Percentiles rank a stretch among this genome's conserved stretches.
phyloP scores from a whole-genome alignment of 176 grass and related monocot genomes.

The Typha latifolia region DNA sequence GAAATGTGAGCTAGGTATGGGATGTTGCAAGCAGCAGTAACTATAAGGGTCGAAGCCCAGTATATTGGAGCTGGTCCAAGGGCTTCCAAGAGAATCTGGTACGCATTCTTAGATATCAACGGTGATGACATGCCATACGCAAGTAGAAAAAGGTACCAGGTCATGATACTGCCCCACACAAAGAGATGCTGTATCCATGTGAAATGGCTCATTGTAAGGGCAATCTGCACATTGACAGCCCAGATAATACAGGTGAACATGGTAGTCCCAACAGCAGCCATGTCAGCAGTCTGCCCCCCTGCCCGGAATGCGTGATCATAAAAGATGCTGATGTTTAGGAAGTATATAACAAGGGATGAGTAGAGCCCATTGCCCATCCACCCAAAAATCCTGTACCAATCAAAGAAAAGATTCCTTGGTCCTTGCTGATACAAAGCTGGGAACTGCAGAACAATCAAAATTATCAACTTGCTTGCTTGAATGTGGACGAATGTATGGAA shows the following conservation, averaged over 20 bases:
- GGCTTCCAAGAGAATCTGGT: slow-evolving; percentile 69
- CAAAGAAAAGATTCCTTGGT: slow-evolving; percentile 92
- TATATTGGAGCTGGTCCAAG: slow-evolving; percentile 77
- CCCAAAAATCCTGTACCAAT: slow-evolving; percentile 91
- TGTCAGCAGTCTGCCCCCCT: slow-evolving; percentile 79
- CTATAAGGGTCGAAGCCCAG: slow-evolving; percentile 59
- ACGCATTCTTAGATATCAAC: slow-evolving; percentile 44
- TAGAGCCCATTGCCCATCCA: slow-evolving; percentile 98
- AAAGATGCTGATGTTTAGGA: slow-evolving; percentile 87
- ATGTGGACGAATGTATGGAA: too few species aligned
- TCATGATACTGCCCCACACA: slow-evolving; percentile 82
- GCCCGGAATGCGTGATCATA: slow-evolving; percentile 56
- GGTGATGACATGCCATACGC: slow-evolving; percentile 48
- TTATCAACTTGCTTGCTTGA: too few species aligned
- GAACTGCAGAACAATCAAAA: slow-evolving; percentile 44
- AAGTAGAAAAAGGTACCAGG: slow-evolving; percentile 89
- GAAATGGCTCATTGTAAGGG: slow-evolving; percentile 97
- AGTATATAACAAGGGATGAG: slow-evolving; percentile 80
- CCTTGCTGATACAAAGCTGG: slow-evolving; percentile 99
- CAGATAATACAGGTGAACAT: slow-evolving; percentile 99
- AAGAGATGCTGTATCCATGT: slow-evolving; percentile 96
- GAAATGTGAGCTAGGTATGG: slow-evolving; percentile 87
- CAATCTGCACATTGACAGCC: slow-evolving; percentile 94
- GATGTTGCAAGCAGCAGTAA: slow-evolving; percentile 68
- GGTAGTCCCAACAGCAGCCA: slow-evolving; percentile 80